A percentile compares a stretch with the other conserved stretches of the same genome.
phyloP scores from a whole-genome alignment of 2,329 filamentous ascomycete genomes.

The Corynespora cassiicola region DNA sequence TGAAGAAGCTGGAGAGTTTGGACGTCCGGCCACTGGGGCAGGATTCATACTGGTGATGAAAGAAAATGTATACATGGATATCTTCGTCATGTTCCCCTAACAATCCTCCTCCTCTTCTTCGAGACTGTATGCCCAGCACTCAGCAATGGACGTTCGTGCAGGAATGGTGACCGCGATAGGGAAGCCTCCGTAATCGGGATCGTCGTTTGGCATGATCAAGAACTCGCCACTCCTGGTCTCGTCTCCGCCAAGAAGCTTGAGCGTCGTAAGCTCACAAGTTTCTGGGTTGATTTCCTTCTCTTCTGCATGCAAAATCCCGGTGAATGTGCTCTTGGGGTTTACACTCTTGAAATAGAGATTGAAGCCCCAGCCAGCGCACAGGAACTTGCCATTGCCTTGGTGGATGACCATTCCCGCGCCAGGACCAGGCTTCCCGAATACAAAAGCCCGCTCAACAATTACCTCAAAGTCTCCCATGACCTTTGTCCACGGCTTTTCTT shows the following conservation, averaged over 20 bases:
- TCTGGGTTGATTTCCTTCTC: constrained; percentile 50
- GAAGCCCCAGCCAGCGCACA: constrained; percentile 56
- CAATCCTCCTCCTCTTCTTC: constrained; percentile 28
- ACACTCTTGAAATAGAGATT: constrained; percentile 42
- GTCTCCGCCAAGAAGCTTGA: constrained; percentile 51
- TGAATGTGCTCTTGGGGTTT: constrained; percentile 44
- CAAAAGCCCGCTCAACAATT: constrained; percentile 52
- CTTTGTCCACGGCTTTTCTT: constrained; percentile 34
- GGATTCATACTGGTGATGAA: constrained; percentile 6
- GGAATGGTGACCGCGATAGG: constrained; percentile 63
- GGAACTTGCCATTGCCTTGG: constrained; percentile 45
- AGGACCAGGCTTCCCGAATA: constrained; percentile 52
- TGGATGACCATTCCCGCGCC: constrained; percentile 54
- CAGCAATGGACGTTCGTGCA: constrained; percentile 50
- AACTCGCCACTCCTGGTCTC: constrained; percentile 57
- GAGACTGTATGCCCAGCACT: constrained; percentile 31
- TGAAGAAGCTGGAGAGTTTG: constrained; percentile 20
- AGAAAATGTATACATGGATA: constrained; percentile 2
- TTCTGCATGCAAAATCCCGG: constrained; percentile 51
- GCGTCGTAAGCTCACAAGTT: constrained; percentile 44
- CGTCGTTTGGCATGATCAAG: constrained; percentile 63
- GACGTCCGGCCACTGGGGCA: constrained; percentile 15
- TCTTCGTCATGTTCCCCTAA: constrained; percentile 7
- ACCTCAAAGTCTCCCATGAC: constrained; percentile 46
- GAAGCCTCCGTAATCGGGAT: constrained; percentile 64